phyloP scores from a whole-genome alignment of 805 yeast genomes.

The Saturnispora mendoncae region DNA sequence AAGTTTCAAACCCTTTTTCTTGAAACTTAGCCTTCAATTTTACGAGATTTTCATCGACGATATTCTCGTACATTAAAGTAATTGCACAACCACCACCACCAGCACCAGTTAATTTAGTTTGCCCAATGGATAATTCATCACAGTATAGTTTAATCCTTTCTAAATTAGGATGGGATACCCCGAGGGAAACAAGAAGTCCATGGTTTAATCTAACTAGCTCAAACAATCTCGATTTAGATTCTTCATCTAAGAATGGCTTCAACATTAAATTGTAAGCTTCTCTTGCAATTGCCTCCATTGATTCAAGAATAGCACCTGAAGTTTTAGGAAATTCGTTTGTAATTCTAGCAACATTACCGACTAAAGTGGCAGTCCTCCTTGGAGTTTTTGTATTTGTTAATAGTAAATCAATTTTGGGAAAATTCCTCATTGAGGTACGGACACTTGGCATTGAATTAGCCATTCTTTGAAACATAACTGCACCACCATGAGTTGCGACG shows the following conservation, averaged over 20 bases:
- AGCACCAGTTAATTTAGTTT: slow-evolving; percentile 94
- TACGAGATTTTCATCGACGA: slow-evolving; percentile 26
- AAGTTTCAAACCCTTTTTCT: slow-evolving; percentile 57
- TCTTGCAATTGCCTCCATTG: slow-evolving; percentile 66
- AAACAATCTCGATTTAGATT: slow-evolving; percentile 36
- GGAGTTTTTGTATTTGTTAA: slow-evolving; percentile 85
- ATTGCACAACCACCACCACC: slow-evolving; percentile 99
- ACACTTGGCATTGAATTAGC: slow-evolving; percentile 47
- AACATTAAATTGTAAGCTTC: slow-evolving; percentile 64
- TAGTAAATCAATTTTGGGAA: slow-evolving; percentile 66
- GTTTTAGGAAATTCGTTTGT: slow-evolving; percentile 46
- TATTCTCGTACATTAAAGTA: slow-evolving; percentile 54
- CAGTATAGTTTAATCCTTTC: slow-evolving; percentile 65
- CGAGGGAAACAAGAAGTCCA: slow-evolving; percentile 73
- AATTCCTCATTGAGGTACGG: slow-evolving; percentile 58
- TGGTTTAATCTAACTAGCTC: slow-evolving; percentile 76
- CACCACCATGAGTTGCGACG: slow-evolving; percentile 94
- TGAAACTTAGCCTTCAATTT: slow-evolving; percentile 31
- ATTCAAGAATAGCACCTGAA: slow-evolving; percentile 50
- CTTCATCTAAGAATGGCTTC: slow-evolving; percentile 38
- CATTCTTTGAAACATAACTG: slow-evolving; percentile 76
- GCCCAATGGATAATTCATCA: slow-evolving; percentile 60
- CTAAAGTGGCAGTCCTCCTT: slow-evolving; percentile 76
- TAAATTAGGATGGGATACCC: slow-evolving; percentile 89
- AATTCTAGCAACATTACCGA: slow-evolving; percentile 60